Evolutionary conservation across 371 early-diverging fungal genomes (phyloP).

Genomic region (Actinomortierella ambigua): DNA sequence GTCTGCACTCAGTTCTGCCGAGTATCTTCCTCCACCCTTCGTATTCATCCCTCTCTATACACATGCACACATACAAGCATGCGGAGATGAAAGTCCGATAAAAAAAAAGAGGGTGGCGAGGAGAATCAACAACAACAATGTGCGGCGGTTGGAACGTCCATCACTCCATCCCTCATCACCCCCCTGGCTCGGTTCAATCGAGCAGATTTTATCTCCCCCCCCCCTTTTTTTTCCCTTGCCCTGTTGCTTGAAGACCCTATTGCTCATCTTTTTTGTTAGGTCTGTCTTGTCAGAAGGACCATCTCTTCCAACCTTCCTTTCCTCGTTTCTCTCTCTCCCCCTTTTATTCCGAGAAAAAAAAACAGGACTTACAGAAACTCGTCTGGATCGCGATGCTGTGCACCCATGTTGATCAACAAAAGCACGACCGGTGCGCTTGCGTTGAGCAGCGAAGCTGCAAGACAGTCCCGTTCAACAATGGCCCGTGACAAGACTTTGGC

Average conservation of each 20-base stretch:
- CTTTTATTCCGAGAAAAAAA: constrained; percentile 3
- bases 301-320: background rate
- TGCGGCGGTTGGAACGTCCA: no score
- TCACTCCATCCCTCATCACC: no score
- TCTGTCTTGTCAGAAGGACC: background rate
- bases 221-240: background rate
- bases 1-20: no score
- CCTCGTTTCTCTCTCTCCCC: background rate
- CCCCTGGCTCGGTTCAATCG: no score
- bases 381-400: constrained; percentile 29
- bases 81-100: no score
- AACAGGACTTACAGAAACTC: constrained; percentile 42
- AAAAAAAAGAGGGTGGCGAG: no score
- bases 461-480: constrained; percentile 18
- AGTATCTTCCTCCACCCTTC: no score
- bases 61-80: no score
- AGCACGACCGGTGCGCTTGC: constrained; percentile 11
- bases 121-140: no score
- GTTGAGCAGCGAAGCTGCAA: constrained; percentile 29
- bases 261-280: no score
- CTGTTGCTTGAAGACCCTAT: background rate
- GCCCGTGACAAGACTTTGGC: constrained; percentile 33
- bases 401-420: constrained; percentile 30
- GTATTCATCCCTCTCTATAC: no score
- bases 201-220: background rate